These are phyloP conservation scores for Trametes coccinea DNA, from an alignment of 768 basidiomycete genomes.

Conservation along the genomic window DNA sequence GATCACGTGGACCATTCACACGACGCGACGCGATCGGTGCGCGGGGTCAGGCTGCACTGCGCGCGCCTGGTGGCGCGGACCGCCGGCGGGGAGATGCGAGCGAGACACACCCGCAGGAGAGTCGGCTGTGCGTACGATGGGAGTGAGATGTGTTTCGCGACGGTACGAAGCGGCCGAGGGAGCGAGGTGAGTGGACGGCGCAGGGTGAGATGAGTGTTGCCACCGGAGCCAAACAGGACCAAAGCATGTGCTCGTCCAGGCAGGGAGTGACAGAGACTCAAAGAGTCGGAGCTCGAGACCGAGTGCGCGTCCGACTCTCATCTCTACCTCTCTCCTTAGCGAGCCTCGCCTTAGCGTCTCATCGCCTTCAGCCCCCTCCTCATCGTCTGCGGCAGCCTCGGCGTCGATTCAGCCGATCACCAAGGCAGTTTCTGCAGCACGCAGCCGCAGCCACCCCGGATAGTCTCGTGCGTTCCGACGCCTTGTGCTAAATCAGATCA, in stretches of 20 bases:
- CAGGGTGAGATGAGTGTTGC: constrained; percentile 1
- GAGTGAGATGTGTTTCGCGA: too few species aligned
- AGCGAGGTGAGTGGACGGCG: neutral
- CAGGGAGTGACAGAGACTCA: neutral
- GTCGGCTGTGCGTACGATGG: too few species aligned
- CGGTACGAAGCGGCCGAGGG: neutral
- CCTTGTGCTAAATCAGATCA: constrained; percentile 4
- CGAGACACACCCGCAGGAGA: too few species aligned
- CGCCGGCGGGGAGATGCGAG: neutral
- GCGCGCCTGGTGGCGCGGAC: neutral
- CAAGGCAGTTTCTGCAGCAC: neutral
- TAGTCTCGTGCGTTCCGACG: constrained; percentile 9
- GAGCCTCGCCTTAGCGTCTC: neutral
- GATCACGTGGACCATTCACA: constrained; percentile 6
- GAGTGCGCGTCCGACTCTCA: too few species aligned
- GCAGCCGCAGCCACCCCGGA: neutral
- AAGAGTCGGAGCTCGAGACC: neutral
- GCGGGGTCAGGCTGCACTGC: neutral
- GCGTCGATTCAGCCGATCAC: constrained; percentile 2
- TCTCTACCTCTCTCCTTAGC: too few species aligned
- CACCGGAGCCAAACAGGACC: constrained; percentile 17
- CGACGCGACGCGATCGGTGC: constrained; percentile 15
- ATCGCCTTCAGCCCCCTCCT: neutral
- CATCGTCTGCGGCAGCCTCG: neutral
- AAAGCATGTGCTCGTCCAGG: constrained; percentile 7